Conservation (phyloP, 1,284 basidiomycete genomes). For the Boletus smithii region DNA sequence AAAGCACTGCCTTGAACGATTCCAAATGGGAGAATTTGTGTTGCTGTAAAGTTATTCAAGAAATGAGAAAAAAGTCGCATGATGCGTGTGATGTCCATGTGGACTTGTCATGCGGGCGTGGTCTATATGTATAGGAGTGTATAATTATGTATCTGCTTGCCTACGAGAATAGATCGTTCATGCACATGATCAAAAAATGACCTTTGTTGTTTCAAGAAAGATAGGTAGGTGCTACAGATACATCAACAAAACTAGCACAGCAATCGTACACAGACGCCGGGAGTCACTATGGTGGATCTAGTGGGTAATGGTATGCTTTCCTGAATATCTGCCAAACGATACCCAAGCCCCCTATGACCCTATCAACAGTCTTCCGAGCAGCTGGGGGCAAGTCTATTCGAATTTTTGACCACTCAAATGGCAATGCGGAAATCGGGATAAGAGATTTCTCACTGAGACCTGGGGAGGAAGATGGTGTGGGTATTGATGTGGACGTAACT, state of each 20-base stretch:
- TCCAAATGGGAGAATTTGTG: too few relatives aligned
- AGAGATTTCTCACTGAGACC: constrained; percentile 17
- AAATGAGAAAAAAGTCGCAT: too few relatives aligned
- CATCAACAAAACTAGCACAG: constrained; percentile 11
- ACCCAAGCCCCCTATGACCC: constrained; percentile 37
- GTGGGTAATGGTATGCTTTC: constrained; percentile 55
- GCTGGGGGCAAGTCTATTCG: constrained; percentile 25
- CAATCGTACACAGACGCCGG: constrained; percentile 3
- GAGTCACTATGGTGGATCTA: constrained; percentile 43
- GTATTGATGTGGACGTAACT: constrained; percentile 9
- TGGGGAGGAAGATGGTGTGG: constrained; percentile 17
- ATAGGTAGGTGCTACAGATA: constrained; percentile 14
- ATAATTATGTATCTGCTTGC: too few relatives aligned
- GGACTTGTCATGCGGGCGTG: too few relatives aligned
- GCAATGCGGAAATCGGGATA: constrained; percentile 12
- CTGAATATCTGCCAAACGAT: constrained; percentile 47
- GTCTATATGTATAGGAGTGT: too few relatives aligned
- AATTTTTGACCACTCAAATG: constrained; percentile 31
- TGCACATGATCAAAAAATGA: too few relatives aligned
- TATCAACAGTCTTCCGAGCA: constrained; percentile 30
- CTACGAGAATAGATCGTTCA: too few relatives aligned
- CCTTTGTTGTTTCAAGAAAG: background rate
- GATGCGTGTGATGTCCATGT: too few relatives aligned
- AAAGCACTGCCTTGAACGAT: too few relatives aligned
- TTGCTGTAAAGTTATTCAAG: too few relatives aligned